Base-by-base conservation (phyloP, 805 yeast species). In the Lipomyces kockii region DNA sequence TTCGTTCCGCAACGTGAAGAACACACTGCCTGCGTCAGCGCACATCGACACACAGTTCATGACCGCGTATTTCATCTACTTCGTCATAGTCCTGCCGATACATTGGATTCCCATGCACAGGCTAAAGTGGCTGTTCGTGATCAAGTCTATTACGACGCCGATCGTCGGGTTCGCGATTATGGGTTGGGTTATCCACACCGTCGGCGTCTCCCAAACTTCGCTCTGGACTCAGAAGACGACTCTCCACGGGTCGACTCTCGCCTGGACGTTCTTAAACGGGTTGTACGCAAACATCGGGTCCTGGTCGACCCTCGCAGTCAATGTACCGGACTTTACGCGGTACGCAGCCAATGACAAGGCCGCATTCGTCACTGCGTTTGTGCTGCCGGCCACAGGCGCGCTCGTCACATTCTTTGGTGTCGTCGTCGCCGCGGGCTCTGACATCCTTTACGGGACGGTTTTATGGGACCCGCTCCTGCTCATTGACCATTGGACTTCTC, bases 121-220 rank as follows among this genome's bases (percentile, higher is more conserved):
- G 63, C 86, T 92, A 65, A 86, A 96, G 76, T 94, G 91, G 78
- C 82, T 92, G 73, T 92, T 92, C 80, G 89, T 97, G 0, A 85
- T 87, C 63, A 92, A 92, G 77, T 90, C 97, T 0, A 83, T 67
- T 39, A 63, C 60, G 27, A 61, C 60, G 90, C 87, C 97, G 2
- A 80, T 89, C 66, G 97, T 96, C 0, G 97, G 96, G 52, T 81
- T 92, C 70, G 90, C 87, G 0, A 91, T 92, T 75, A 80, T 92
- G 71, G 83, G 91, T 51, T 92, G 97, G 97, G 85, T 87, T 70
- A 78, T 81, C 9, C 80, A 86, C 1, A 34, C 29, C 12, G 65
- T 32, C 22, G 35, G 53, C 37, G 25, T 34, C 37, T 14, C 46
- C 2, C 12, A 39, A 9, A 9, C 43, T 3, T 32, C 29, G n/a